phyloP scores from a whole-genome alignment of 2,329 filamentous ascomycete species.

The Shiraia sp. region DNA sequence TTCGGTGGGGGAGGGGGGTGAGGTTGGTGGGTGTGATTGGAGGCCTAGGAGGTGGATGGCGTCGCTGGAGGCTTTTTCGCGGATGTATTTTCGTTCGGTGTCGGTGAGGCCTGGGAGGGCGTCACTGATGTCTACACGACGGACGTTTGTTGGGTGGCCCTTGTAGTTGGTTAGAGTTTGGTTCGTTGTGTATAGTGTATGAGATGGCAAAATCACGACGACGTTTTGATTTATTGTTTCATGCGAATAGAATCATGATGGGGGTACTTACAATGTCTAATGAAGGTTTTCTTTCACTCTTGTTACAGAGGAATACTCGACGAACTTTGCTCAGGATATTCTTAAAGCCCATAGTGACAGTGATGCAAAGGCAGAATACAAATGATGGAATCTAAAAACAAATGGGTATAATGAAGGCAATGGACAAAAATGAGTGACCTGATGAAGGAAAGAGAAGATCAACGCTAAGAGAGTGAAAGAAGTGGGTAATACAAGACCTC shows the following conservation, averaged over 20 bases:
- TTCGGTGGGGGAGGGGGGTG: conserved; percentile 13
- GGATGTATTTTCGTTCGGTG: conserved; percentile 31
- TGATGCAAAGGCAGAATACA: conserved; percentile 6
- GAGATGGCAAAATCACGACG: not conserved
- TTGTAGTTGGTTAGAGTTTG: conserved; percentile 5
- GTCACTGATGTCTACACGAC: conserved; percentile 32
- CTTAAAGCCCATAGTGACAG: conserved; percentile 27
- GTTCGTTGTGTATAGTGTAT: not conserved
- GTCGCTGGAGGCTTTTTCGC: conserved; percentile 36
- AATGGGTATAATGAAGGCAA: conserved; percentile 14
- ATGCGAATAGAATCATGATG: not conserved
- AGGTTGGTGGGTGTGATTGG: conserved; percentile 15
- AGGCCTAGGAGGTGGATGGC: conserved; percentile 28
- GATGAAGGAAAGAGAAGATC: not conserved
- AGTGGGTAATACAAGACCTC: conserved; percentile 1
- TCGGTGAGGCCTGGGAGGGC: conserved; percentile 34
- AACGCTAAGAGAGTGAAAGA: conserved; percentile 1
- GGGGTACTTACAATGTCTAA: conserved; percentile 25
- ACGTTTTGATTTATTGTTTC: not conserved
- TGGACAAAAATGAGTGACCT: not conserved
- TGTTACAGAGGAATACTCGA: conserved; percentile 26
- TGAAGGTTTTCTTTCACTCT: conserved; percentile 20
- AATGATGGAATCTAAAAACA: conserved; percentile 10
- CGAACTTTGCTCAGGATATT: conserved; percentile 23
- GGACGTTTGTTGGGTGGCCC: conserved; percentile 37